Conservation (phyloP, 805 yeast genomes). For the Yarrowia divulgata region DNA sequence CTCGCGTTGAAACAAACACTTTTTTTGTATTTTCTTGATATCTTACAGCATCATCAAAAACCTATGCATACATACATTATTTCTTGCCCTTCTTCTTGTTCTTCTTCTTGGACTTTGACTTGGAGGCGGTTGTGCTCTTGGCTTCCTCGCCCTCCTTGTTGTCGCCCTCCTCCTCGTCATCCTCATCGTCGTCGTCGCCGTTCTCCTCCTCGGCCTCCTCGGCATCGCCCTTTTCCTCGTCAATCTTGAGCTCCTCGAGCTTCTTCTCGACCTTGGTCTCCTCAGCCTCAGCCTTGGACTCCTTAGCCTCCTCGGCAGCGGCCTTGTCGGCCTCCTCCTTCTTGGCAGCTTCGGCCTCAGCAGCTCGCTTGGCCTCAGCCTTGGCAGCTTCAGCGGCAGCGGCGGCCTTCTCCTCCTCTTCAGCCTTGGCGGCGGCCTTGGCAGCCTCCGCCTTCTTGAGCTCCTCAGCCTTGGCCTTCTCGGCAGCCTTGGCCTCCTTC, state of each 20-base stretch:
- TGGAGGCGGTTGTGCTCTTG: constrained; percentile 27
- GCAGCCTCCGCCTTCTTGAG: constrained; percentile 19
- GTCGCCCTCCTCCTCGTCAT: constrained; percentile 2
- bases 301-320: constrained; percentile 21
- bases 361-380: constrained; percentile 34
- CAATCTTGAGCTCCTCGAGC: constrained; percentile 32
- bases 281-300: constrained; percentile 25
- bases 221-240: constrained; percentile 19
- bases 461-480: constrained; percentile 24
- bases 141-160: constrained; percentile 10
- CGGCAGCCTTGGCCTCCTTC: constrained; percentile 22
- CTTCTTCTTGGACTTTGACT: constrained; percentile 38
- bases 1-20: constrained; percentile 4
- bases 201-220: constrained; percentile 20
- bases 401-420: constrained; percentile 24
- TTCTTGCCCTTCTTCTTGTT: constrained; percentile 39
- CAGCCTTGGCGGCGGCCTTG: constrained; percentile 26
- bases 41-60: constrained; percentile 36
- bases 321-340: constrained; percentile 30
- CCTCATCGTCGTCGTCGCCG: constrained; percentile 8
- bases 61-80: constrained; percentile 35
- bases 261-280: constrained; percentile 25
- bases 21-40: constrained; percentile 6
- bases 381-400: constrained; percentile 18
- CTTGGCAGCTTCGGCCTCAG: constrained; percentile 20